Conservation (phyloP, 2,329 filamentous ascomycete species). For the Lachnellula willkommii region DNA sequence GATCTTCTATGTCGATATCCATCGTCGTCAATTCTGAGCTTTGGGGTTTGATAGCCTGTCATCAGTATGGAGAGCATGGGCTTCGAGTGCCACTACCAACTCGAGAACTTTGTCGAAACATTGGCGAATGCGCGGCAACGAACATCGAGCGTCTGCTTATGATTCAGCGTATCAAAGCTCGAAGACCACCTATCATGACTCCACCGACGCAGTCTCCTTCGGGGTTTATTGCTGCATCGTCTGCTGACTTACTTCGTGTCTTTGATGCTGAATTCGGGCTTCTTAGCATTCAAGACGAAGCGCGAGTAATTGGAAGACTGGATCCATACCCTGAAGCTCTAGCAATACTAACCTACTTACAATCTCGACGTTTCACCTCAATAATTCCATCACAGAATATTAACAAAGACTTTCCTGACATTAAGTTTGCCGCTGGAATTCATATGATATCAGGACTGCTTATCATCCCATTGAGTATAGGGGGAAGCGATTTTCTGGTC, state of each 20-base stretch:
- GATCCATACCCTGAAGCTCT: slow-evolving; percentile 23
- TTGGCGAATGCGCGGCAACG: slow-evolving; percentile 40
- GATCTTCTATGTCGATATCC: slow-evolving; percentile 87
- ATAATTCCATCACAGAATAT: slow-evolving; percentile 17
- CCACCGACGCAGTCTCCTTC: slow-evolving; percentile 13
- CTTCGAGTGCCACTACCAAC: slow-evolving; percentile 87
- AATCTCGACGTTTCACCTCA: slow-evolving; percentile 12
- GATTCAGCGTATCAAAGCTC: slow-evolving; percentile 15
- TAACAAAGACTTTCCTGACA: slow-evolving; percentile 17
- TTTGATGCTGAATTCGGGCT: slow-evolving; percentile 24
- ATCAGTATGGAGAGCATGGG: slow-evolving; percentile 67
- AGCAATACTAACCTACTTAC: slow-evolving; percentile 19
- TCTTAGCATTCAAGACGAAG: slow-evolving; percentile 21
- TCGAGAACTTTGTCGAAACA: slow-evolving; percentile 79
- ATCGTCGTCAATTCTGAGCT: slow-evolving; percentile 78
- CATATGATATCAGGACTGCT: slow-evolving; percentile 18
- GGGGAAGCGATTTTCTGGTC: slow-evolving; percentile 22
- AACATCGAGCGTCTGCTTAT: slow-evolving; percentile 21
- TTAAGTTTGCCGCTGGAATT: slow-evolving; percentile 16
- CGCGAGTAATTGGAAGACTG: slow-evolving; percentile 19
- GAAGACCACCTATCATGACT: slow-evolving; percentile 9
- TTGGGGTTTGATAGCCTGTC: slow-evolving; percentile 83
- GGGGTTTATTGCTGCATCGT: slow-evolving; percentile 18
- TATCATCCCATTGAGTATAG: slow-evolving; percentile 20
- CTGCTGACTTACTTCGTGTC: slow-evolving; percentile 18